Evolutionary conservation across 2,329 filamentous ascomycete species (phyloP), one percentile per base, ranked within the genome.

Genomic region (Xylariaceae sp.): DNA sequence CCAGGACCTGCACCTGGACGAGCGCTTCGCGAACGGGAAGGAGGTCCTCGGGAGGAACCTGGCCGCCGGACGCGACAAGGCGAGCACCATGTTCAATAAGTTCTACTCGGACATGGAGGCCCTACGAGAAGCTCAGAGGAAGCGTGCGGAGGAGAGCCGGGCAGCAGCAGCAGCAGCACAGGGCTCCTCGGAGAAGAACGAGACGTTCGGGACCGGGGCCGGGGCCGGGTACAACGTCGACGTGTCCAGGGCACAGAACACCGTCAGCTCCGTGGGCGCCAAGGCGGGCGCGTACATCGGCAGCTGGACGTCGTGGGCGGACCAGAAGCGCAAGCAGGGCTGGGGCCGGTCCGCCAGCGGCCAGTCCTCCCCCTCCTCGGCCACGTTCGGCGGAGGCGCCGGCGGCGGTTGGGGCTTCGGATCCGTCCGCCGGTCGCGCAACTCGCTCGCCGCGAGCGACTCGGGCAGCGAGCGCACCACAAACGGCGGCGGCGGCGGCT

Each of bases 1-100:
- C 31, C 83, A 90, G 45, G 90, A 96, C 40, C 72, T 96, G 31
- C 89, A 96, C 55, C 72, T 96, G 2, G 92, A 98, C 55, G 92
- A 96, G 55, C 77, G 85, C 7, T 78, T 96, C 38, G 81, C 84
- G 1, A 80, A 85, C 39, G 84, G 88, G 7, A 76, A 80, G 35
- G 92, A 96, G 57, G 83, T 81, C 0, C 69, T 96, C 3, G 87
- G 86, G n/a, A 80, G 89, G 39, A 89, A 94, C 49, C 58, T 95
- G n/a, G 83, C 85, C 4, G 86, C 83, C 1, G 89, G 92, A 0
- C 80, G 83, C 35, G 87, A 92, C 50, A 93, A 90, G 61, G 85
- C 94, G 1, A 88, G 82, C 14, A 82, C 78, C 4, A 81, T 92
- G 23, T 86, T 95, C 58, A 93, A 83, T 56, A 88, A 78, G 51